Conservation (phyloP, 2,329 filamentous ascomycete species). For the Ceratocystis diversiconidia region DNA sequence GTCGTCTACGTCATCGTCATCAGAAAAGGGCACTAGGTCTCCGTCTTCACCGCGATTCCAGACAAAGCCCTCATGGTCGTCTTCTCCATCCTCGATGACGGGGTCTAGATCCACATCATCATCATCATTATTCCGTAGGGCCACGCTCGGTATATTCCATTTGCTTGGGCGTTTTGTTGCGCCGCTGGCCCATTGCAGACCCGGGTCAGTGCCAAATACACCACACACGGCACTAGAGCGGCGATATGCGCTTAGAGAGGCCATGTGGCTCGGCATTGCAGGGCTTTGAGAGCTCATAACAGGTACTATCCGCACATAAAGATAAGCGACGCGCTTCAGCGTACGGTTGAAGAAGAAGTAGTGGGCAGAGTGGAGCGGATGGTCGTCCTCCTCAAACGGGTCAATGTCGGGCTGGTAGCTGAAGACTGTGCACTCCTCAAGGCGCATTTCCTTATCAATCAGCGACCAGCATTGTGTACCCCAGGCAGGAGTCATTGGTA, state of each 20-base stretch:
- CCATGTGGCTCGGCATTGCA: slow-evolving; percentile 26
- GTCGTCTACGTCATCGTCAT: slow-evolving; percentile 35
- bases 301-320: slow-evolving; percentile 81
- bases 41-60: slow-evolving; percentile 47
- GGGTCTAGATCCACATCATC: slow-evolving; percentile 16
- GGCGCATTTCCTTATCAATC: slow-evolving; percentile 86
- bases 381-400: slow-evolving; percentile 81
- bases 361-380: slow-evolving; percentile 86
- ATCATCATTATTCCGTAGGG: slow-evolving; percentile 3
- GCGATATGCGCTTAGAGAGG: slow-evolving; percentile 6
- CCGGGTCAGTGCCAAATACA: slow-evolving; percentile 1
- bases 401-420: slow-evolving; percentile 81
- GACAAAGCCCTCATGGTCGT: slow-evolving; percentile 39
- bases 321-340: slow-evolving; percentile 81
- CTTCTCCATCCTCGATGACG: slow-evolving; percentile 25
- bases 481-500: slow-evolving; percentile 40
- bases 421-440: slow-evolving; percentile 80
- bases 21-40: slow-evolving; percentile 39
- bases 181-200: background rate
- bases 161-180: slow-evolving; percentile 8
- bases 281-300: slow-evolving; percentile 54
- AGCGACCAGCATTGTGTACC: slow-evolving; percentile 81
- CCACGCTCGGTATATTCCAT: slow-evolving; percentile 1
- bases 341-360: slow-evolving; percentile 97
- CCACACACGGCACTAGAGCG: slow-evolving; percentile 6